Evolutionary conservation across 2,329 filamentous ascomycete genomes (phyloP).

Genomic region (Neocatenulostroma microsporum): DNA sequence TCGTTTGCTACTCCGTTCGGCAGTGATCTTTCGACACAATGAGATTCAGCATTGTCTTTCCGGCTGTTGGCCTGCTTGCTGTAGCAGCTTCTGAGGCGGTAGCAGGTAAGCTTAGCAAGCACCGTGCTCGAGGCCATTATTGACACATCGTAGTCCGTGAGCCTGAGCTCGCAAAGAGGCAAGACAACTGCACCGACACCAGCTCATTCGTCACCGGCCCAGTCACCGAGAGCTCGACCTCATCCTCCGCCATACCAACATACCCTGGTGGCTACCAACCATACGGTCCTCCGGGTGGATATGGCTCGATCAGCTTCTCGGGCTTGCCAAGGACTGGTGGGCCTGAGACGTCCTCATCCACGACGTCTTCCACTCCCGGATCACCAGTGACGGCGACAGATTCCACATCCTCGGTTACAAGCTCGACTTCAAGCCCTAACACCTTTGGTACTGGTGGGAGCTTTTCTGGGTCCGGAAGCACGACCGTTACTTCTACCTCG

Average conservation of each 20-base stretch:
- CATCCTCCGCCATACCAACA: background rate
- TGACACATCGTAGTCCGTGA: slow-evolving; percentile 9
- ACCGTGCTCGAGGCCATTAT: background rate
- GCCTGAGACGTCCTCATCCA: background rate
- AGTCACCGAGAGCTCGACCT: slow-evolving; percentile 1
- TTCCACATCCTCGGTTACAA: background rate
- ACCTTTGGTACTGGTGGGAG: no score
- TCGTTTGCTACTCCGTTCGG: background rate
- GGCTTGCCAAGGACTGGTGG: slow-evolving; percentile 7
- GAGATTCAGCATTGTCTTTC: slow-evolving; percentile 8
- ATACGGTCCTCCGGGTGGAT: slow-evolving; percentile 5
- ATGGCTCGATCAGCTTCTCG: slow-evolving; percentile 9
- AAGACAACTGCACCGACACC: slow-evolving; percentile 13
- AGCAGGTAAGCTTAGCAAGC: slow-evolving; percentile 7
- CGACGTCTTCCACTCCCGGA: slow-evolving; percentile 9
- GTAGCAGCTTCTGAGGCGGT: slow-evolving; percentile 9
- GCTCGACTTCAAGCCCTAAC: no score
- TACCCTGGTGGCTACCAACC: slow-evolving; percentile 1
- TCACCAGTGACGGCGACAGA: slow-evolving; percentile 7
- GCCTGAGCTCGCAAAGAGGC: slow-evolving; percentile 8
- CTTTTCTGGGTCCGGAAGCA: background rate
- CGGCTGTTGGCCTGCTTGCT: slow-evolving; percentile 9
- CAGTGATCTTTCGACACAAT: slow-evolving; percentile 6
- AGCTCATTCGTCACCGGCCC: slow-evolving; percentile 6
- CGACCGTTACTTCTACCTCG: slow-evolving; percentile 2